Conservation (phyloP, 2,329 filamentous ascomycete species). For the Coleophoma eucalyptorum region DNA sequence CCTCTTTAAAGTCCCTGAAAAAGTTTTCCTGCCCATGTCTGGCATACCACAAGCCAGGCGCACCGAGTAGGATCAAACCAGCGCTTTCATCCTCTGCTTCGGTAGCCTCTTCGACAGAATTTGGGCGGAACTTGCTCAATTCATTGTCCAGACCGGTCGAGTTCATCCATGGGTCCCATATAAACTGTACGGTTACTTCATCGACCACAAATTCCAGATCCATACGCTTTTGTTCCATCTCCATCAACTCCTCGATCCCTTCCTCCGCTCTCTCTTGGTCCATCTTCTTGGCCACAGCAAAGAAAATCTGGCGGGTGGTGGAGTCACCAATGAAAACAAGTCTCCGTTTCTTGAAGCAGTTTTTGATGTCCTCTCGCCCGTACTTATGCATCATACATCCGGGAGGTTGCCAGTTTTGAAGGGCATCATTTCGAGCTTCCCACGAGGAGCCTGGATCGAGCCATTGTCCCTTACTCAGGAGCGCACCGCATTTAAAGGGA, state of each 20-base stretch:
- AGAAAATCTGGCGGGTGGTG: conserved; percentile 56
- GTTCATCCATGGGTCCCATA: conserved; percentile 63
- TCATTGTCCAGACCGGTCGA: conserved; percentile 37
- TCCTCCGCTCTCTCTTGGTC: conserved; percentile 34
- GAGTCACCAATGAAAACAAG: conserved; percentile 61
- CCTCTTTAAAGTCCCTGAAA: conserved; percentile 39
- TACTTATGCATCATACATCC: conserved; percentile 58
- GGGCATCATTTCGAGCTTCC: conserved; percentile 21
- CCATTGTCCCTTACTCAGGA: conserved; percentile 51
- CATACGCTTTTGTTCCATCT: conserved; percentile 34
- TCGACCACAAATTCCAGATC: conserved; percentile 40
- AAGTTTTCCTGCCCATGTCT: conserved; percentile 42
- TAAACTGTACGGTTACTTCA: conserved; percentile 47
- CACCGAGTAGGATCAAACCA: conserved; percentile 47
- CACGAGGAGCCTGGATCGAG: conserved; percentile 26
- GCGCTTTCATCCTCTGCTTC: conserved; percentile 29
- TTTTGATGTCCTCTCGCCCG: conserved; percentile 42
- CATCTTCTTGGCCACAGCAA: conserved; percentile 48
- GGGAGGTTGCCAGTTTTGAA: conserved; percentile 53
- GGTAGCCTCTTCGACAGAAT: conserved; percentile 8
- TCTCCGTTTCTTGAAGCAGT: conserved; percentile 46
- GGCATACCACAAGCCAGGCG: conserved; percentile 51
- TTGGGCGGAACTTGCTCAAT: conserved; percentile 32
- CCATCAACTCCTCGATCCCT: conserved; percentile 30
- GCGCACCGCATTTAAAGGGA: conserved; percentile 48